Conservation (phyloP, 345 rosid genomes). For the Citrus inodora region DNA sequence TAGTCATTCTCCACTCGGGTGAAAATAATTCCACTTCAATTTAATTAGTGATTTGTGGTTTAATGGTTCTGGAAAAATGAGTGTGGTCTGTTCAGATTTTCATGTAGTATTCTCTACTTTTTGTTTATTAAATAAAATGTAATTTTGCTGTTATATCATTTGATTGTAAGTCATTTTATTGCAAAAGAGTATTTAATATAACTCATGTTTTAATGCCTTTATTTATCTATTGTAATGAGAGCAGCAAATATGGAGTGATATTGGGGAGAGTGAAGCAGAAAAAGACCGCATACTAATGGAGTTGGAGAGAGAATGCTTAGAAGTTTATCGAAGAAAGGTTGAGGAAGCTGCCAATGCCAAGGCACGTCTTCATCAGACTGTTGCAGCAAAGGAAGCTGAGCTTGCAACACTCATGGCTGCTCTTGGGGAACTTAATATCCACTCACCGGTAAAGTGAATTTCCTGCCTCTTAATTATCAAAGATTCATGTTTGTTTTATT, state of each 20-base stretch:
- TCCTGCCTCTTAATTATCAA: neutral
- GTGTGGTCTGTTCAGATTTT: neutral
- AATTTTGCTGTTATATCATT: neutral
- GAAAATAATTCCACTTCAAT: neutral
- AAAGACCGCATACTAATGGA: constrained; percentile 82
- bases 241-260: constrained; percentile 98
- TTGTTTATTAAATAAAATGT: neutral
- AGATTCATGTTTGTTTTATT: neutral
- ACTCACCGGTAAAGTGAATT: constrained; percentile 49
- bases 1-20: neutral
- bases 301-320: constrained; percentile 87
- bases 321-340: constrained; percentile 85
- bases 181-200: neutral
- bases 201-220: neutral
- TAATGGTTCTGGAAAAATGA: neutral
- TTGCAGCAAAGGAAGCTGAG: constrained; percentile 94
- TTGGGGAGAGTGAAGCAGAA: constrained; percentile 86
- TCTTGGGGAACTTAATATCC: constrained; percentile 71
- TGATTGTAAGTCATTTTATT: neutral
- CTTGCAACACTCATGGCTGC: constrained; percentile 88
- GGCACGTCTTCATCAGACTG: constrained; percentile 87
- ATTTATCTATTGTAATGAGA: constrained; percentile 16
- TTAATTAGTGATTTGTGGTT: neutral
- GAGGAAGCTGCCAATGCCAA: constrained; percentile 89
- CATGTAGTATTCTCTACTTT: neutral